Base-by-base conservation (phyloP, 139 green algal genomes). In the Micractinium conductrix region DNA sequence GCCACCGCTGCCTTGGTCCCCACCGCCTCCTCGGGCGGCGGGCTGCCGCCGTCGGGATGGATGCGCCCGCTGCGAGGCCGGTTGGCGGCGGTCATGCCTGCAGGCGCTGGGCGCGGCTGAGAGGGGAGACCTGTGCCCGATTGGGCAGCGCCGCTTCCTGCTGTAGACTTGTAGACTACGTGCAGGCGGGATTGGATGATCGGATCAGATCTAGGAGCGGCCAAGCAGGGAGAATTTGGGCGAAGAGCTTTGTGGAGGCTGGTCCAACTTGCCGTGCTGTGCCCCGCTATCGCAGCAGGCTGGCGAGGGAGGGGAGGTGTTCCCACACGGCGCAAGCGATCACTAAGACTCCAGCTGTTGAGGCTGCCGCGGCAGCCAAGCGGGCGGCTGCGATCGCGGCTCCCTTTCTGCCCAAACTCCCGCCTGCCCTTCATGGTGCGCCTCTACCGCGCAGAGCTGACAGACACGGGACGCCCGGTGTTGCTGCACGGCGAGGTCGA, bases 401-500 rank as follows among this genome's bases (percentile, higher is more conserved):
- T n/a, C n/a, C n/a, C n/a, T n/a, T n/a, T n/a, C n/a, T n/a, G n/a
- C n/a, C n/a, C n/a, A n/a, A n/a, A 1, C 63, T 14, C 4, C 10
- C 24, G 44, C 26, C 26, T 4, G 10, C 24, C 2, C 42, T 17
- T 43, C 43, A 78, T 78, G 38, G 93, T 95, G 87, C 85, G 89
- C 12, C 71, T 95, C 7, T 70, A 75, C 1, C 62, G 82, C 4
- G 81, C 85, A 0, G 55, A 71, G 24, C 76, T 96, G 30, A 95
- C 91, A 4, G 16, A 73, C 22, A 91, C 87, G 65, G 91, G 93
- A 10, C 84, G 92, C n/a, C 91, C 93, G 8, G 79, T 90, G 60
- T 86, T 96, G 45, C 35, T 89, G 37, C 50, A 71, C 22, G 90
- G 87, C 10, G 93, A 96, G 86, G 83, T 96, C 28, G 92, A 96